Percentiles rank a stretch among this genome's conserved stretches.
Conservation (phyloP, 2,329 filamentous ascomycete species). For the Neopestalotiopsis rosae region DNA sequence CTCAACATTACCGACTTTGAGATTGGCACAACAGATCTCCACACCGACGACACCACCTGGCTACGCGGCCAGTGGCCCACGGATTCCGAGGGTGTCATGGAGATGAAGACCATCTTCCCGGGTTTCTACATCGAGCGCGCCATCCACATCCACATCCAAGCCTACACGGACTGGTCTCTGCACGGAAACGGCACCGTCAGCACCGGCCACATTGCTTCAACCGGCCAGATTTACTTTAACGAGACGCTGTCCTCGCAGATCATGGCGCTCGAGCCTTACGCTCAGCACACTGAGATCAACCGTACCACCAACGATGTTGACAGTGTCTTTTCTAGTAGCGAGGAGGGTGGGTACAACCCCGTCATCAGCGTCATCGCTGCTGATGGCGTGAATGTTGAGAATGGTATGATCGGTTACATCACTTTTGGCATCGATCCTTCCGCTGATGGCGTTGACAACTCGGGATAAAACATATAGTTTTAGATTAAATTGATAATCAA, state of each 20-base stretch:
- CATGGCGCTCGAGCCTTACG: slow-evolving; percentile 40
- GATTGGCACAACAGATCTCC: slow-evolving; percentile 24
- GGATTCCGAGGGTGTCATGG: slow-evolving; percentile 30
- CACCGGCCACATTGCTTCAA: slow-evolving; percentile 21
- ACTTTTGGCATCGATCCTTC: slow-evolving; percentile 39
- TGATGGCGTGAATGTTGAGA: slow-evolving; percentile 38
- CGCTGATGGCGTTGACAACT: not conserved
- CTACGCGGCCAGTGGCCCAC: slow-evolving; percentile 35
- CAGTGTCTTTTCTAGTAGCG: slow-evolving; percentile 23
- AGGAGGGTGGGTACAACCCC: slow-evolving; percentile 34
- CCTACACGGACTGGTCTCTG: slow-evolving; percentile 21
- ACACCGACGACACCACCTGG: slow-evolving; percentile 36
- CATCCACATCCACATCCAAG: slow-evolving; percentile 29
- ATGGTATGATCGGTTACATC: slow-evolving; percentile 42
- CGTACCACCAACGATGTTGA: slow-evolving; percentile 38
- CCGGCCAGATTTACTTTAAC: slow-evolving; percentile 23
- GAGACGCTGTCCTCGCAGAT: slow-evolving; percentile 31
- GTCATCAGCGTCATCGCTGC: slow-evolving; percentile 36
- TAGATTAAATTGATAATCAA: not conserved
- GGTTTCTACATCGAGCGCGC: slow-evolving; percentile 30
- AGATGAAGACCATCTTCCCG: slow-evolving; percentile 30
- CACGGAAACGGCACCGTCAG: slow-evolving; percentile 24
- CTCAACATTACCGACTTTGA: slow-evolving; percentile 32
- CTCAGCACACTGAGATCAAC: slow-evolving; percentile 38
- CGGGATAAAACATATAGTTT: not conserved